These are phyloP conservation scores for Collariella sp. DNA, from an alignment of 495 filamentous ascomycete genomes.

Conservation along the genomic window DNA sequence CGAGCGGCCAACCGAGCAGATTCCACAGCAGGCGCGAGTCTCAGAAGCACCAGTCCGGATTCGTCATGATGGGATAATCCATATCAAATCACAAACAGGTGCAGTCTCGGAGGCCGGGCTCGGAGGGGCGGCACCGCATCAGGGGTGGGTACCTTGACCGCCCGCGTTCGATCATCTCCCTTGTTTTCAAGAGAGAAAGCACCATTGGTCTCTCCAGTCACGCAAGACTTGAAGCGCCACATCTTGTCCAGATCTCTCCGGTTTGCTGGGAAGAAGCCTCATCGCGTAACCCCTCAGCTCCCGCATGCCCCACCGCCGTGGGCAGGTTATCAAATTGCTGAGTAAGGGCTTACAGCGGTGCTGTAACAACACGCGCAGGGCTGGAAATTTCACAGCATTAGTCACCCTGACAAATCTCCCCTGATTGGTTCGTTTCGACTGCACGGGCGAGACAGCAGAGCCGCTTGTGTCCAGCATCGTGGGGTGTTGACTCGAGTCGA, in stretches of 20 bases:
- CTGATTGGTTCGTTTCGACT: neutral
- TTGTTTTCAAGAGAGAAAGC: too few relatives aligned
- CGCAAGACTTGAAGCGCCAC: too few relatives aligned
- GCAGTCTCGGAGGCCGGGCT: neutral
- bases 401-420: constrained; percentile 12
- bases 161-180: too few relatives aligned
- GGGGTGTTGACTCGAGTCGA: neutral
- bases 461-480: neutral
- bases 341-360: constrained; percentile 22
- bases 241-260: too few relatives aligned
- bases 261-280: neutral
- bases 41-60: constrained; percentile 13
- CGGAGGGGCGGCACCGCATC: neutral
- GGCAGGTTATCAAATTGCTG: constrained; percentile 10
- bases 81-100: constrained; percentile 4
- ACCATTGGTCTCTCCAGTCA: too few relatives aligned
- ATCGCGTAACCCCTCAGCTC: neutral
- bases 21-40: constrained; percentile 1
- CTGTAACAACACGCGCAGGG: neutral
- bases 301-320: neutral
- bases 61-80: constrained; percentile 30
- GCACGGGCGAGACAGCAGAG: neutral
- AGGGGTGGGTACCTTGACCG: neutral
- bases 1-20: constrained; percentile 1
- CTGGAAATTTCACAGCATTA: neutral